These are phyloP conservation scores for Sphenostylis stenocarpa DNA, from an alignment of 306 rosid genomes.

Conservation along the genomic window DNA sequence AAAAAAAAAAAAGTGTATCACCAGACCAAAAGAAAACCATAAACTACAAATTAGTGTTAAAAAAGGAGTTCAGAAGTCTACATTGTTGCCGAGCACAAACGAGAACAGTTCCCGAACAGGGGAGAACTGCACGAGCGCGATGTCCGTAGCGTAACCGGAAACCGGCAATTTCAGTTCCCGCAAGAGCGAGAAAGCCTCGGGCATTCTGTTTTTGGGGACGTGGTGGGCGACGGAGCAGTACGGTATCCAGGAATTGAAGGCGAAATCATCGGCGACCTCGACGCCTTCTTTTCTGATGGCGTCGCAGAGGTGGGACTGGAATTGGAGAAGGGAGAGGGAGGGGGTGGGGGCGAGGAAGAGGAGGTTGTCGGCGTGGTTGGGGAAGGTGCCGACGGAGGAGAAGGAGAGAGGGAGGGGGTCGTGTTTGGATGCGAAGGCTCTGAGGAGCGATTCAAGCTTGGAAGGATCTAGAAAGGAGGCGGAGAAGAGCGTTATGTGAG, in stretches of 20 bases:
- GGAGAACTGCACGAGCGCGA: constrained; percentile 81
- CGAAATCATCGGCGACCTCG: background rate
- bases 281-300: constrained; percentile 67
- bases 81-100: constrained; percentile 67
- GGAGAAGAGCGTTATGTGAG: constrained; percentile 94
- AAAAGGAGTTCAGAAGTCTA: constrained; percentile 50
- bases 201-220: constrained; percentile 67
- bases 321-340: constrained; percentile 68
- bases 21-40: too few relatives aligned
- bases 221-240: constrained; percentile 76
- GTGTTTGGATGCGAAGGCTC: constrained; percentile 56
- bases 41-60: too few relatives aligned
- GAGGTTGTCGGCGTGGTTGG: constrained; percentile 54
- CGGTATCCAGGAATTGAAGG: constrained; percentile 63
- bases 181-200: constrained; percentile 74
- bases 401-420: constrained; percentile 71
- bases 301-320: constrained; percentile 76
- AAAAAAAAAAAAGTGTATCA: background rate
- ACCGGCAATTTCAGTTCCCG: constrained; percentile 89
- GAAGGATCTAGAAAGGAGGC: constrained; percentile 56
- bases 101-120: constrained; percentile 87
- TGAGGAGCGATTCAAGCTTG: constrained; percentile 55
- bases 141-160: constrained; percentile 74
- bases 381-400: constrained; percentile 66
- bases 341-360: constrained; percentile 90